Conservation (phyloP, 2,329 filamentous ascomycete genomes). For the Pseudogymnoascus sp. region DNA sequence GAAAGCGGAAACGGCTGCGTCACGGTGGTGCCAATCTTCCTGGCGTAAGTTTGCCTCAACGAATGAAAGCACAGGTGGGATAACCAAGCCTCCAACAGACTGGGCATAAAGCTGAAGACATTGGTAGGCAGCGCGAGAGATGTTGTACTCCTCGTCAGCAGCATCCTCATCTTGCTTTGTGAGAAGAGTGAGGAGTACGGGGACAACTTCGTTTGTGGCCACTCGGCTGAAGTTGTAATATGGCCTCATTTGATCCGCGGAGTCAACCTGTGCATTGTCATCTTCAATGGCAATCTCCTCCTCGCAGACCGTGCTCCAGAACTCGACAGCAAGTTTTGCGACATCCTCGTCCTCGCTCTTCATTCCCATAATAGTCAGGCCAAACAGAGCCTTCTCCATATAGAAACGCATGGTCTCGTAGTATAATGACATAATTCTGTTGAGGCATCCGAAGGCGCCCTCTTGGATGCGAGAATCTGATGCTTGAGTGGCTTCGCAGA, state of each 20-base stretch:
- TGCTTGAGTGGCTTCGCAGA: slow-evolving; percentile 97
- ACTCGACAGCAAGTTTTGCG: slow-evolving; percentile 94
- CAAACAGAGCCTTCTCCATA: slow-evolving; percentile 99
- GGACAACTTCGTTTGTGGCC: slow-evolving; percentile 88
- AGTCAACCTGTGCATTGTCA: slow-evolving; percentile 70
- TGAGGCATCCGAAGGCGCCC: slow-evolving; percentile 91
- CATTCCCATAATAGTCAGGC: slow-evolving; percentile 96
- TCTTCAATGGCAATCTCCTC: slow-evolving; percentile 98
- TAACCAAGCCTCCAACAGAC: slow-evolving; percentile 77
- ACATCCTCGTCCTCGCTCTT: slow-evolving; percentile 97
- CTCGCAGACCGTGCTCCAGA: slow-evolving; percentile 99
- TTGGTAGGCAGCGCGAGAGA: slow-evolving; percentile 91
- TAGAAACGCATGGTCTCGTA: slow-evolving; percentile 99
- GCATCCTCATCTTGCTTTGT: slow-evolving; percentile 98
- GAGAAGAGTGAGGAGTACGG: slow-evolving; percentile 78
- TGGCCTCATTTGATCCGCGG: slow-evolving; percentile 58
- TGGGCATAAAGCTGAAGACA: slow-evolving; percentile 93
- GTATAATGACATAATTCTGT: slow-evolving; percentile 97
- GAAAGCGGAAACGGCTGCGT: slow-evolving; percentile 94
- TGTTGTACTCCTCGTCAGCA: slow-evolving; percentile 93
- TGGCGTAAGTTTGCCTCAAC: slow-evolving; percentile 84
- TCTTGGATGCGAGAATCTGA: slow-evolving; percentile 87
- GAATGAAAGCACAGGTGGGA: slow-evolving; percentile 79
- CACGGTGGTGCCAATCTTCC: slow-evolving; percentile 90
- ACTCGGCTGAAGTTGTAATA: slow-evolving; percentile 96